phyloP scores from a whole-genome alignment of 768 basidiomycete genomes.

The Lyophyllum atratum region DNA sequence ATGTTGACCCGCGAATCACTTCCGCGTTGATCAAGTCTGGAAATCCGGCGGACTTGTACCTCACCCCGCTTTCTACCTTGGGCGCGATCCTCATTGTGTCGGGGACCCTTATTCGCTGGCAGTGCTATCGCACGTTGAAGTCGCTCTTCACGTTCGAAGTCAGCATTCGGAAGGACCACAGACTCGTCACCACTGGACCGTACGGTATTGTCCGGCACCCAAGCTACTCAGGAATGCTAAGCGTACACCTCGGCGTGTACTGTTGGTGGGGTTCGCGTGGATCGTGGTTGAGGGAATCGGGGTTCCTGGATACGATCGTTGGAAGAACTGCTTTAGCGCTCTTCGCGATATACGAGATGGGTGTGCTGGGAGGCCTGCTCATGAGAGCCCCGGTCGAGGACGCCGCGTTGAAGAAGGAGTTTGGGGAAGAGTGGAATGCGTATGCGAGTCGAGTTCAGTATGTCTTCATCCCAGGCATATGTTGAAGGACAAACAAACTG shows the following conservation, averaged over 20 bases:
- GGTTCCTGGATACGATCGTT: constrained; percentile 24
- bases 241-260: constrained; percentile 29
- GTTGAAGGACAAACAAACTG: neutral
- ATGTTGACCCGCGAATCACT: neutral
- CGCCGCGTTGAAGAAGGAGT: constrained; percentile 23
- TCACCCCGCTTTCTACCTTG: constrained; percentile 29
- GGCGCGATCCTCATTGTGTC: constrained; percentile 31
- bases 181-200: constrained; percentile 34
- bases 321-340: too few relatives aligned
- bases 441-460: constrained; percentile 30
- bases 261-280: constrained; percentile 26
- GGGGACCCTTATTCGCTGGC: constrained; percentile 32
- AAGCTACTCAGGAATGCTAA: constrained; percentile 36
- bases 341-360: neutral
- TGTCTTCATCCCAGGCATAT: constrained; percentile 26
- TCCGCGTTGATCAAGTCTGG: neutral
- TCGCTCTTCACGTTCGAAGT: constrained; percentile 40
- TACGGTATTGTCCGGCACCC: constrained; percentile 41
- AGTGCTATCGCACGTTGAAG: constrained; percentile 38
- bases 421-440: constrained; percentile 32
- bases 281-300: constrained; percentile 37
- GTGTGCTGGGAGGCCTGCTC: neutral
- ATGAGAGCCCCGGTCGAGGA: constrained; percentile 29
- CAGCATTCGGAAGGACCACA: constrained; percentile 33
- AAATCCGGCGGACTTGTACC: neutral